Base-by-base conservation (phyloP, 768 basidiomycete genomes). In the Suillus spraguei region DNA sequence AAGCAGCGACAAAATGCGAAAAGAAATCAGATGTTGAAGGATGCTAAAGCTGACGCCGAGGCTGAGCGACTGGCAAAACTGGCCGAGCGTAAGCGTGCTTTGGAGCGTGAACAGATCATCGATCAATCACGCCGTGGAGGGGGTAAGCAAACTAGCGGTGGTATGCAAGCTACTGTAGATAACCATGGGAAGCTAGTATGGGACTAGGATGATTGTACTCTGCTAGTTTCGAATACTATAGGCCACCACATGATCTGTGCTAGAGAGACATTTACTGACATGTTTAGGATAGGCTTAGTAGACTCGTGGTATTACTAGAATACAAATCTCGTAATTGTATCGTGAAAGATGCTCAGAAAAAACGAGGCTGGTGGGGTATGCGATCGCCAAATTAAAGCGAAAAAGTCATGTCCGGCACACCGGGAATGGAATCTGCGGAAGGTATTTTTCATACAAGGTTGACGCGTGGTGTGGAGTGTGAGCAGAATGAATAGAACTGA, bases 1-100 rank as follows among this genome's bases (percentile, higher is more conserved):
- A 83, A 83, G 49, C 89, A 92, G 71, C 83, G 88, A 39, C 81
- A 93, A 70, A 91, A 91, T 66, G 85, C 82, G 9, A 82, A 81
- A 65, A 83, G 78, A 70, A 78, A 82, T 5, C 89, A 90, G 52
- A 81, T 82, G 0, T 70, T 79, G 61, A 92, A 91, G 72, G 79
- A 82, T 3, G 82, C 77, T 7, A 88, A 85, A 68, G 83, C 79
- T 0, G 85, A 82, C 1, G 78, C 78, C 0, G 91, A 91, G 70
- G 75, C 73, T 8, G 79, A 83, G 52, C 78, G 87, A 42, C 70
- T 83, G 46, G 79, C 81, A 6, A 75, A 73, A 42, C 78, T 91
- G 14, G 85, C 84, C 17, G 76, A 79, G 67, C 89, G 92, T 72
- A 82, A 83, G 67, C 80, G 83, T 49, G 87, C 87, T 68, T 70